These are phyloP conservation scores for Odonthalia washingtoniensis DNA, from an alignment of 31 red algal genomes.

Conservation along the genomic window DNA sequence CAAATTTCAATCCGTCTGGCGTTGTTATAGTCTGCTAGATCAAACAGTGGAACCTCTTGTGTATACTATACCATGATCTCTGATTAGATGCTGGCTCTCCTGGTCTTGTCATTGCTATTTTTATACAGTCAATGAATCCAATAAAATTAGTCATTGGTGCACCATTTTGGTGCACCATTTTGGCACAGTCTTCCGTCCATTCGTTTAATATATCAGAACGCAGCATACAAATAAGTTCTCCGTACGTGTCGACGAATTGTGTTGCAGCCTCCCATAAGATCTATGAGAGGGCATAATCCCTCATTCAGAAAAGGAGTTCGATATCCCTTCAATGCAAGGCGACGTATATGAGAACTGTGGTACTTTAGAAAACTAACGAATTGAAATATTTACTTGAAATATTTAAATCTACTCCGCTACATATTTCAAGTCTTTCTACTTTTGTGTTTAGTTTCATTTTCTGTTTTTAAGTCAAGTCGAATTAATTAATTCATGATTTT, in stretches of 20 bases:
- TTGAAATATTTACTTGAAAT: no score
- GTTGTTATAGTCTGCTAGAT: constrained; percentile 21
- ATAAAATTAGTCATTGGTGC: not conserved
- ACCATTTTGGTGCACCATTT: no score
- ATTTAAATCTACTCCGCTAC: no score
- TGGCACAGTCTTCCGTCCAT: not conserved
- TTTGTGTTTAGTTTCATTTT: no score
- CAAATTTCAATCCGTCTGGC: no score
- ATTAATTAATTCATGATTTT: no score
- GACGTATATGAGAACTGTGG: no score
- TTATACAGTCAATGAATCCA: constrained; percentile 20
- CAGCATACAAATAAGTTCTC: not conserved
- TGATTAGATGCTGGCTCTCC: not conserved
- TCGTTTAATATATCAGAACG: not conserved
- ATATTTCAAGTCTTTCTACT: no score
- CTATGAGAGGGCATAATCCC: not conserved
- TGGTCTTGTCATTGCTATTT: constrained; percentile 8
- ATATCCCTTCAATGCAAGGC: not conserved
- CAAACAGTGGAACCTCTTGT: constrained; percentile 11
- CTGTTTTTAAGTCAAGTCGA: no score
- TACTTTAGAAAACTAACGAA: no score
- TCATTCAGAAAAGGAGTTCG: constrained; percentile 1
- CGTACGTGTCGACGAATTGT: not conserved
- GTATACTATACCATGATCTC: not conserved
- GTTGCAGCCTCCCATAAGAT: constrained; percentile 8